Percentiles rank a stretch among this genome's conserved stretches.
phyloP scores from a whole-genome alignment of 345 rosid genomes.

The Syzygium grande region DNA sequence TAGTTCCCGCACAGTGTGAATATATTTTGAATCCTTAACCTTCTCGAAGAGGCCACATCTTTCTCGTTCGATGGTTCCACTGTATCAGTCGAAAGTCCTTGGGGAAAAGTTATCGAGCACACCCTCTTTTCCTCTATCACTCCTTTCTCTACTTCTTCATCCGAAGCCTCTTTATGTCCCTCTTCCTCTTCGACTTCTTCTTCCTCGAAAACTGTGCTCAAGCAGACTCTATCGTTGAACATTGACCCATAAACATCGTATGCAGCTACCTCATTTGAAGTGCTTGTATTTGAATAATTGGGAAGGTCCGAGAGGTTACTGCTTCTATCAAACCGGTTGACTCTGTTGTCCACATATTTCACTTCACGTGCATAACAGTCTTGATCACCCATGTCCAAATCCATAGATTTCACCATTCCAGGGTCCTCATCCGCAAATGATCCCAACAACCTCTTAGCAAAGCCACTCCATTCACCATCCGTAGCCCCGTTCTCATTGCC shows the following conservation, averaged over 20 bases:
- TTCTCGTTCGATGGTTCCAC: conserved; percentile 8
- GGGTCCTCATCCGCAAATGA: conserved; percentile 67
- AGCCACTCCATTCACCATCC: conserved; percentile 44
- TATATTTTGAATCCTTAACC: conserved; percentile 66
- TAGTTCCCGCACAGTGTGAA: conserved; percentile 94
- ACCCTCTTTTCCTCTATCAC: conserved; percentile 70
- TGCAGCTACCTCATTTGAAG: conserved; percentile 16
- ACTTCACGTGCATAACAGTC: conserved; percentile 43
- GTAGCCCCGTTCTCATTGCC: conserved; percentile 16
- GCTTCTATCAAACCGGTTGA: conserved; percentile 12
- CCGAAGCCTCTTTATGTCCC: conserved; percentile 11
- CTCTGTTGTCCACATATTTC: neutral
- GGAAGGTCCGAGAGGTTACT: conserved; percentile 4
- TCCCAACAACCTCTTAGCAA: conserved; percentile 60
- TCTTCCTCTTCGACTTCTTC: conserved; percentile 42
- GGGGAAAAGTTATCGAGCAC: conserved; percentile 18
- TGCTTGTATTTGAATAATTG: conserved; percentile 15
- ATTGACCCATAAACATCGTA: conserved; percentile 26
- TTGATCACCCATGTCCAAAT: conserved; percentile 79
- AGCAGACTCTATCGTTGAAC: conserved; percentile 44
- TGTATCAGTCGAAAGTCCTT: neutral
- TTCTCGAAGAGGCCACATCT: conserved; percentile 55
- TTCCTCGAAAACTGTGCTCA: conserved; percentile 93
- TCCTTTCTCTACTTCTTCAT: conserved; percentile 75
- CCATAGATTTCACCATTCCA: conserved; percentile 99